Conservation (phyloP, 148 eudicot species). For the Cornus controversa region DNA sequence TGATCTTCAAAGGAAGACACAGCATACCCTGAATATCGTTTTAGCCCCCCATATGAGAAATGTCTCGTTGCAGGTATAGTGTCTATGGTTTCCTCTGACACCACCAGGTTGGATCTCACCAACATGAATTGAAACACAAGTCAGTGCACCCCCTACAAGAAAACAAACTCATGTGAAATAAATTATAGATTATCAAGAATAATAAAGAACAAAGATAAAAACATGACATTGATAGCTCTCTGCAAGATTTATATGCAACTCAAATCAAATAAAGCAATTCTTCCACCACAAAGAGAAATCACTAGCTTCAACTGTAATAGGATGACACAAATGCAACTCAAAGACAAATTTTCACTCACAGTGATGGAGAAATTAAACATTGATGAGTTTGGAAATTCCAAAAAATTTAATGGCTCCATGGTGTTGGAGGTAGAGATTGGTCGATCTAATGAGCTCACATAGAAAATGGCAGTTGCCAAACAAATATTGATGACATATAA, state of each 20-base stretch:
- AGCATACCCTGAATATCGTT: conserved; percentile 78
- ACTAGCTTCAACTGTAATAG: background rate
- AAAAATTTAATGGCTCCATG: too few species aligned
- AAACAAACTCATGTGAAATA: conserved; percentile 6
- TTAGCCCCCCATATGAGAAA: conserved; percentile 92
- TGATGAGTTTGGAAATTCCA: too few species aligned
- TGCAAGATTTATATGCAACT: too few species aligned
- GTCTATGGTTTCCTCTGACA: conserved; percentile 90
- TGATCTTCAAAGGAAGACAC: background rate
- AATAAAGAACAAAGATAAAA: background rate
- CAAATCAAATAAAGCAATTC: background rate
- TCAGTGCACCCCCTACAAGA: conserved; percentile 67
- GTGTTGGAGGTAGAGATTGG: too few species aligned
- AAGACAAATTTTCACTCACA: background rate
- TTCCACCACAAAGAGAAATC: background rate
- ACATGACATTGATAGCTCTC: too few species aligned
- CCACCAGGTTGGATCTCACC: conserved; percentile 88
- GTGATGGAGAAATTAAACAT: too few species aligned
- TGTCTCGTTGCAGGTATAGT: conserved; percentile 83
- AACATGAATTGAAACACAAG: conserved; percentile 71
- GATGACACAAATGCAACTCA: background rate
- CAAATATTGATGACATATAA: too few species aligned
- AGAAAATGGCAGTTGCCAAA: too few species aligned
- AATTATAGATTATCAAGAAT: background rate
- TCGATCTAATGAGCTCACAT: too few species aligned